Evolutionary conservation across 2,329 filamentous ascomycete genomes (phyloP).

Genomic region (Aureobasidium melanogenum): DNA sequence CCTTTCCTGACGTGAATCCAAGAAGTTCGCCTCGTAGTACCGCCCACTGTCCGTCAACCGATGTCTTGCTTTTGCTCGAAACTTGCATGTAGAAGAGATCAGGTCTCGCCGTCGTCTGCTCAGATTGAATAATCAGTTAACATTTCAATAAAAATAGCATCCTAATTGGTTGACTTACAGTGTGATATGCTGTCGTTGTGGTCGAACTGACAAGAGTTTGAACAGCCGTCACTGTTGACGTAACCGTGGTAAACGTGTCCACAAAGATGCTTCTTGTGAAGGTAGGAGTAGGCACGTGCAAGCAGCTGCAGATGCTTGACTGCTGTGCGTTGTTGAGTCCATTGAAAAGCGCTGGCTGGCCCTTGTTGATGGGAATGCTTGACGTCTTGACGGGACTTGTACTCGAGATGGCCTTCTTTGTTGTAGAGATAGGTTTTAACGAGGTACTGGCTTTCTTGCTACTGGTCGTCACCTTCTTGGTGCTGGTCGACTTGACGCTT

Average conservation of each 20-base stretch:
- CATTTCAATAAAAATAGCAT: not conserved
- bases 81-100: conserved; percentile 1
- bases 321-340: conserved; percentile 1
- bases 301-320: conserved; percentile 11
- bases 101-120: not conserved
- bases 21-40: not conserved
- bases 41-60: not conserved
- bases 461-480: not conserved
- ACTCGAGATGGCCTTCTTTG: not conserved
- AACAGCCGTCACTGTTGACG: not conserved
- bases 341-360: not conserved
- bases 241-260: not conserved
- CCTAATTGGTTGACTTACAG: not conserved
- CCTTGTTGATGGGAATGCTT: not conserved
- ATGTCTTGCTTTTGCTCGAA: not conserved
- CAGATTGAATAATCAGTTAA: not conserved
- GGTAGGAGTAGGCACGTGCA: conserved; percentile 12
- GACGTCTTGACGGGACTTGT: not conserved
- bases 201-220: not conserved
- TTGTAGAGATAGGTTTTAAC: not conserved
- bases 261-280: not conserved
- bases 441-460: not conserved
- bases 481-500: not conserved
- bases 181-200: not conserved
- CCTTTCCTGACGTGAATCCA: not conserved